phyloP scores from a whole-genome alignment of 176 grass and related monocot genomes.

The Oryza longistaminata region DNA sequence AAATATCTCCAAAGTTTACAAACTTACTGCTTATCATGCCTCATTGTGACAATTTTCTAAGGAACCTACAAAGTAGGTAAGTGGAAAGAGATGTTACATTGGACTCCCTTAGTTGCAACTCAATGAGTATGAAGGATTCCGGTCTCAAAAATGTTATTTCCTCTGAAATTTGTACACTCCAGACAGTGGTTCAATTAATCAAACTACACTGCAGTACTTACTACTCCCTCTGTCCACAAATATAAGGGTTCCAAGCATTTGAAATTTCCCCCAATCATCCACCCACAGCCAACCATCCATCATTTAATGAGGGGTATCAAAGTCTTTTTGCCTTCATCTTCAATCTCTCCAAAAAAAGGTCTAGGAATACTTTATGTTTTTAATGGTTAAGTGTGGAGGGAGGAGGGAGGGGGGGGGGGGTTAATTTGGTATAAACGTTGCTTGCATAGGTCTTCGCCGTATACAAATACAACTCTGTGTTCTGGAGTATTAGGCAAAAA shows the following conservation, averaged over 20 bases:
- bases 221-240: no score
- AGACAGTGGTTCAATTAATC: background rate
- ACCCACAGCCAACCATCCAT: no score
- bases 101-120: background rate
- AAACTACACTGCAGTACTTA: background rate
- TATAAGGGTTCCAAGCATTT: no score
- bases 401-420: no score
- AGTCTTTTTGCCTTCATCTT: no score
- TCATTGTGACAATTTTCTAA: background rate
- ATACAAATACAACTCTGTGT: background rate
- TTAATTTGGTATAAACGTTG: background rate
- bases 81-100: background rate
- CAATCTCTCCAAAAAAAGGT: no score
- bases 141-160: background rate
- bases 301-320: no score
- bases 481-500: conserved; percentile 2
- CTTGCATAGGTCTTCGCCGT: background rate
- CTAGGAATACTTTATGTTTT: no score
- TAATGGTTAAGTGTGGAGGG: no score
- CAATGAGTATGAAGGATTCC: background rate
- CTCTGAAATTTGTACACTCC: background rate
- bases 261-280: no score
- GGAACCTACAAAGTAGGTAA: background rate
- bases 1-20: background rate
- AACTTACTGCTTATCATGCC: background rate